phyloP scores from a whole-genome alignment of 208 protist species.

The Lotmaria passim region DNA sequence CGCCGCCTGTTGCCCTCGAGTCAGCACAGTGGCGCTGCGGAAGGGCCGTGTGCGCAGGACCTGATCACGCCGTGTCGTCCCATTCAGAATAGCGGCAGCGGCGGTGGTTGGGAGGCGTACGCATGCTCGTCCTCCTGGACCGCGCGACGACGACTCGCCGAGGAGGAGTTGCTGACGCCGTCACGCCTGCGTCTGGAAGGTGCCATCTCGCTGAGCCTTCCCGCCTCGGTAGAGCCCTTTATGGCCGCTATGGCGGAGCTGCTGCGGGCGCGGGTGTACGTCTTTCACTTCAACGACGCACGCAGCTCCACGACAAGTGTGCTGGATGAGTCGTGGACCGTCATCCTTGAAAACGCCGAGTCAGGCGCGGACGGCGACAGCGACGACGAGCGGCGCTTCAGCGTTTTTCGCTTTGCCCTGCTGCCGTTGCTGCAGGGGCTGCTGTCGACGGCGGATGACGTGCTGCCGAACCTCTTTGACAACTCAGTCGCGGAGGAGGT shows the following conservation, averaged over 20 bases:
- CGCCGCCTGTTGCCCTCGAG: background rate
- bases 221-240: slow-evolving; percentile 28
- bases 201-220: background rate
- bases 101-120: slow-evolving; percentile 1
- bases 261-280: slow-evolving; percentile 41
- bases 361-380: slow-evolving; percentile 44
- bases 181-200: slow-evolving; percentile 6
- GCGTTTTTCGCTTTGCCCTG: slow-evolving; percentile 78
- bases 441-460: slow-evolving; percentile 73
- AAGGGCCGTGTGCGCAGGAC: background rate
- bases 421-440: slow-evolving; percentile 82
- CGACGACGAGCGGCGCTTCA: slow-evolving; percentile 44
- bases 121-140: slow-evolving; percentile 5
- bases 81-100: slow-evolving; percentile 2
- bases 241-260: slow-evolving; percentile 45
- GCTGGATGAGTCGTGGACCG: slow-evolving; percentile 80
- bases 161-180: background rate
- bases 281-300: slow-evolving; percentile 66
- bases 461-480: slow-evolving; percentile 67
- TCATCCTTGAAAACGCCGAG: slow-evolving; percentile 71
- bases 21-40: background rate
- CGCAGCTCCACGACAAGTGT: slow-evolving; percentile 54
- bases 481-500: slow-evolving; percentile 61
- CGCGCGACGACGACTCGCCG: background rate
- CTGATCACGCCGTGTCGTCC: slow-evolving; percentile 16